Conservation (phyloP, 2,329 filamentous ascomycete species). For the Colletotrichum sp. region DNA sequence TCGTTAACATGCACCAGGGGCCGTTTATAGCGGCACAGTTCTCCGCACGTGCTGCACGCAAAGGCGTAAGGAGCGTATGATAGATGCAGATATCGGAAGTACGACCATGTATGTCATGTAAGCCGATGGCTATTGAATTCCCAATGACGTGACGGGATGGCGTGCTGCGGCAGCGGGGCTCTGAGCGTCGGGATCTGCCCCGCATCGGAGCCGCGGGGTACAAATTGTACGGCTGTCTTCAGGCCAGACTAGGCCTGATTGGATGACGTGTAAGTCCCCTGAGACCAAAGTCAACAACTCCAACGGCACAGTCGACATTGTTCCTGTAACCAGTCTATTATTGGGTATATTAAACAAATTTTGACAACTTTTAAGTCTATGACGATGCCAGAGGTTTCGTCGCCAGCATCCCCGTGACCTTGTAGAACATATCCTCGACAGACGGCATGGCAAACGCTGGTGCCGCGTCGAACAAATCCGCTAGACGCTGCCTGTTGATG, state of each 20-base stretch:
- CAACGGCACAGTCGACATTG: not conserved
- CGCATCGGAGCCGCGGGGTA: conserved; percentile 10
- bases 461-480: conserved; percentile 72
- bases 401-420: conserved; percentile 69
- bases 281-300: not conserved
- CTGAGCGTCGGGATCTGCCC: not conserved
- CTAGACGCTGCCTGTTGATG: conserved; percentile 70
- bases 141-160: conserved; percentile 18
- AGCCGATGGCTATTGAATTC: not conserved
- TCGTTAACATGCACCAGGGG: not conserved
- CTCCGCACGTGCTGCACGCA: not conserved
- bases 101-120: not conserved
- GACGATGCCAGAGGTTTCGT: conserved; percentile 51
- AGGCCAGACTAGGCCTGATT: not conserved
- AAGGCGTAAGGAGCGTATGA: not conserved
- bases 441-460: conserved; percentile 73
- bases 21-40: not conserved
- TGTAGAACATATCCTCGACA: conserved; percentile 77
- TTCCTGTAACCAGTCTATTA: conserved; percentile 13
- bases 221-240: not conserved
- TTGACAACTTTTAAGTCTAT: conserved; percentile 16
- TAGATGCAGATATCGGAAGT: not conserved
- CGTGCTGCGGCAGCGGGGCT: conserved; percentile 5
- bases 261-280: not conserved
- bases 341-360: conserved; percentile 20